Evolutionary conservation across 2,329 filamentous ascomycete genomes (phyloP), one percentile per base, ranked within the genome.

Genomic region (Chrysoporthe austroafricana): DNA sequence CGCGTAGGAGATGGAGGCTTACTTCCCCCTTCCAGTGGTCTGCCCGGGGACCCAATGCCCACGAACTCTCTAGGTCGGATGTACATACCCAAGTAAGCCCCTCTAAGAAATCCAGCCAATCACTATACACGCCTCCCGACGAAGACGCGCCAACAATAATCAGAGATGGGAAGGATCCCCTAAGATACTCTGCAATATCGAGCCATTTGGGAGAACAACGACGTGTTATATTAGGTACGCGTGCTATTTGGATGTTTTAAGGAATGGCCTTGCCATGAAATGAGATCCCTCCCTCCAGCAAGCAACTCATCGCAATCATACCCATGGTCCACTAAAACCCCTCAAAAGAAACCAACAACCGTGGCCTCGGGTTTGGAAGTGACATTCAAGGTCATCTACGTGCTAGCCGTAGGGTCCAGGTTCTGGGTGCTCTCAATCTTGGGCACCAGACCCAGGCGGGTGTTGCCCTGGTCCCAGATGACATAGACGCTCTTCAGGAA

Each of bases 401-500:
- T 61, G 21, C 52, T 67, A 21, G 66, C 48, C 26, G 59, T 48
- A n/a, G 74, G 72, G 44, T 74, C 72, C 43, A 79, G 66, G 64
- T 74, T 76, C 72, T 80, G 79, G 0, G 69, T 74, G 62, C 75
- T 73, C 72, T 84, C 78, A 44, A 81, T 80, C 73, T 86, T 84
- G 72, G 88, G 86, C 58, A 90, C 85, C 52, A 81, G 81, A 42
- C 88, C 88, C 69, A 90, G 88, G 42, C 83, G 85, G 73, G 77
- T 81, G 70, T 87, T 85, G 63, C 87, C 87, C 66, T 86, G 83
- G 73, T 91, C 88, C 75, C 90, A 91, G 67, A 91, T 83, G 84
- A 86, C 87, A 74, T 91, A 91, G 66, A 90, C 80, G 34, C 83
- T 85, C 80, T 90, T 90, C 76, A 91, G 76, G 73, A 89, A 89